Conservation (phyloP, 768 basidiomycete species). For the Artomyces pyxidatus region DNA sequence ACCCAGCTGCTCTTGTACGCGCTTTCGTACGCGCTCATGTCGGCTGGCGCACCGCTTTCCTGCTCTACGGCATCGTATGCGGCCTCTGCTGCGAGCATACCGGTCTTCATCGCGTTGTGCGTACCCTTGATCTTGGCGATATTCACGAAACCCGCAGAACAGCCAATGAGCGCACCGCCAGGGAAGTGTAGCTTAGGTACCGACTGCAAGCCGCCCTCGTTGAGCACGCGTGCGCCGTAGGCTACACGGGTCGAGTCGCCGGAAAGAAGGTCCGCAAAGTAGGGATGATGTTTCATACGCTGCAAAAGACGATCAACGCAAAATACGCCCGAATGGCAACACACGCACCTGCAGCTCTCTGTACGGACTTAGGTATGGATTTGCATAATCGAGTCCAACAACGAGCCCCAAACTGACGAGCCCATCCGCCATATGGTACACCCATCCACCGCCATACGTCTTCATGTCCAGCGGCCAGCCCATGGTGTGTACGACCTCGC, state of each 20-base stretch:
- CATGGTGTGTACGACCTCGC: conserved; percentile 86
- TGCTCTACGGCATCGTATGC: conserved; percentile 56
- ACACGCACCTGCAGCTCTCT: conserved; percentile 78
- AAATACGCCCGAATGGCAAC: not conserved
- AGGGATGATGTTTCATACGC: conserved; percentile 96
- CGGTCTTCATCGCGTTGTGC: conserved; percentile 98
- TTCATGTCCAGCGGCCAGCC: conserved; percentile 84
- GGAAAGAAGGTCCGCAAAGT: conserved; percentile 74
- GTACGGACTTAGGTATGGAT: conserved; percentile 89
- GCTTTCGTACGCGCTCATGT: conserved; percentile 68
- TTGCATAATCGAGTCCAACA: conserved; percentile 89
- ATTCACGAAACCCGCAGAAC: conserved; percentile 94
- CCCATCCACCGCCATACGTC: conserved; percentile 88
- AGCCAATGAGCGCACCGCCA: conserved; percentile 90
- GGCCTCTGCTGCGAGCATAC: conserved; percentile 92
- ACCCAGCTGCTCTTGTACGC: conserved; percentile 77
- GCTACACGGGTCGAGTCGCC: conserved; percentile 70
- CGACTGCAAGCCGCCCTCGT: conserved; percentile 91
- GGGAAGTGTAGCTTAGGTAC: conserved; percentile 84
- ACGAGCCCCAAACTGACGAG: conserved; percentile 89
- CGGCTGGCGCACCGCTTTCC: conserved; percentile 26
- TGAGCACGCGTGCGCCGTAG: conserved; percentile 84
- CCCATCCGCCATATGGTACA: conserved; percentile 92
- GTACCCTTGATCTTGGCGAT: conserved; percentile 98
- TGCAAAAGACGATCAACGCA: conserved; percentile 25